Conservation (phyloP, 2,329 filamentous ascomycete genomes). For the Talaromyces islandicus region DNA sequence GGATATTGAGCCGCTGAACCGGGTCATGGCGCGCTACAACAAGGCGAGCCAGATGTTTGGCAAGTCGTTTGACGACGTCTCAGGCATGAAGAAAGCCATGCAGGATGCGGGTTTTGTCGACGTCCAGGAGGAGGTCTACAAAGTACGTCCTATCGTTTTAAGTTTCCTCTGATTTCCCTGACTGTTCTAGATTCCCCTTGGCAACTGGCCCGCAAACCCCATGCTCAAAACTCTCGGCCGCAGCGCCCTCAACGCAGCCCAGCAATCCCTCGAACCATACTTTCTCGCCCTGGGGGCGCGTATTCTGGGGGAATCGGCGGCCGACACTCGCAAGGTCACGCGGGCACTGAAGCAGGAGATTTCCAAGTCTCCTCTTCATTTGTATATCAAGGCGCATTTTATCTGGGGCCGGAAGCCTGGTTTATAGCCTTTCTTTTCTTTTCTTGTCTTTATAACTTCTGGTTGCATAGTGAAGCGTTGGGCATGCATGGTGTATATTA, state of each 20-base stretch:
- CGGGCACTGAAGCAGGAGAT: constrained; percentile 24
- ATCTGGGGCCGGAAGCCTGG: constrained; percentile 8
- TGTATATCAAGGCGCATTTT: constrained; percentile 16
- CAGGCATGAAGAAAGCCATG: constrained; percentile 20
- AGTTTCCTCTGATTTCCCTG: background rate
- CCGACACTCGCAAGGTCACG: constrained; percentile 23
- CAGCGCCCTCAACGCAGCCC: constrained; percentile 15
- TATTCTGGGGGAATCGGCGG: constrained; percentile 18
- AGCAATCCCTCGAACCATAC: constrained; percentile 18
- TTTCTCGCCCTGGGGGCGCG: constrained; percentile 20
- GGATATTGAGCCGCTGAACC: constrained; percentile 13
- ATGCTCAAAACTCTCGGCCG: constrained; percentile 34
- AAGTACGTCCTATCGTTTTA: constrained; percentile 11
- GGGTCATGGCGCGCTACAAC: constrained; percentile 20
- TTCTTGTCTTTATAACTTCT: background rate
- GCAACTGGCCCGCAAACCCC: constrained; percentile 24
- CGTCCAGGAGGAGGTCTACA: constrained; percentile 21
- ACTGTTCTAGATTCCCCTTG: constrained; percentile 18
- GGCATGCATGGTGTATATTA: background rate
- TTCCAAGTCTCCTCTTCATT: constrained; percentile 20
- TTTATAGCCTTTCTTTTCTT: background rate
- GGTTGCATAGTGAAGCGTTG: background rate
- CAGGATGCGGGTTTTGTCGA: constrained; percentile 28
- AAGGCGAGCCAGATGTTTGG: constrained; percentile 12
- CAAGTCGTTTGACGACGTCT: constrained; percentile 5